Conservation (phyloP, 2,329 filamentous ascomycete genomes). For the Alternaria conjuncta region DNA sequence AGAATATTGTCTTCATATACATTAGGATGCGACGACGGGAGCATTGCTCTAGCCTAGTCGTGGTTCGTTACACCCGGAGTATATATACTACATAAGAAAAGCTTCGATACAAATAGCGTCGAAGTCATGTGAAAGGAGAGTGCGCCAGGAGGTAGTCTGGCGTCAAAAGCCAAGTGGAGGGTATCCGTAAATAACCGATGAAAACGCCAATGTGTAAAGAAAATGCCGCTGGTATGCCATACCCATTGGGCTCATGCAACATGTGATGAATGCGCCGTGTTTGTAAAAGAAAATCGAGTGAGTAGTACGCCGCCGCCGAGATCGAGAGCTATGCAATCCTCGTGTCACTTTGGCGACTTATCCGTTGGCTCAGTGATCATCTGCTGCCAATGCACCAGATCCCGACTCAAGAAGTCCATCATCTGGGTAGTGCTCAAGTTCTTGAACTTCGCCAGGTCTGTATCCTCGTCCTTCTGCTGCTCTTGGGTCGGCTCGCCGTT, state of each 20-base stretch:
- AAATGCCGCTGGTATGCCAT: neutral
- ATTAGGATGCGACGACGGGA: neutral
- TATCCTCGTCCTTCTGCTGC: constrained; percentile 52
- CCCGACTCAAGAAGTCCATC: constrained; percentile 84
- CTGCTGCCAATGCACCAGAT: constrained; percentile 85
- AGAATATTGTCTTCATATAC: neutral
- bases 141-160: neutral
- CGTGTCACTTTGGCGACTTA: constrained; percentile 23
- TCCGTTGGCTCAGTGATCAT: constrained; percentile 41
- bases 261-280: constrained; percentile 4
- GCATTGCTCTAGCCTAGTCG: neutral
- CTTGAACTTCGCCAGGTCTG: constrained; percentile 63
- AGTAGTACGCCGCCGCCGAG: neutral
- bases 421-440: constrained; percentile 81
- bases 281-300: neutral
- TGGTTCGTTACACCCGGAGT: constrained; percentile 1
- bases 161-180: constrained; percentile 34
- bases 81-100: constrained; percentile 1
- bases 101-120: neutral
- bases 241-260: neutral
- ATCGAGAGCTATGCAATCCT: neutral
- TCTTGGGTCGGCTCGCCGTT: constrained; percentile 30
- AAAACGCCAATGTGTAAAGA: constrained; percentile 23
- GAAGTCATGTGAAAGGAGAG: neutral
- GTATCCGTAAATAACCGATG: constrained; percentile 34